phyloP scores from a whole-genome alignment of 345 rosid species.

The Euphorbia lathyris region DNA sequence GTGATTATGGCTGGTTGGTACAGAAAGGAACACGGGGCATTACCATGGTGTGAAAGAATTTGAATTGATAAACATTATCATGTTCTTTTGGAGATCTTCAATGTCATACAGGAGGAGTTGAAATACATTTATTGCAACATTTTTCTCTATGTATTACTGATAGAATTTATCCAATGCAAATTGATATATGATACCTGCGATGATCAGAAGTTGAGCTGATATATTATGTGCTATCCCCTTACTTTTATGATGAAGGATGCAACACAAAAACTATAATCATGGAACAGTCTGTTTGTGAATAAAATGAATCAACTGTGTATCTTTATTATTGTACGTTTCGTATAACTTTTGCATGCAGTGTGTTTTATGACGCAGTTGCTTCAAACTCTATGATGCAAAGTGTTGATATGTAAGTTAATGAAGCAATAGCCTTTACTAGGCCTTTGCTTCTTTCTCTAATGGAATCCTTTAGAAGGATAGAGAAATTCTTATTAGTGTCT shows the following conservation, averaged over 20 bases:
- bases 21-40: background rate
- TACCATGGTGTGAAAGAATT: background rate
- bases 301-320: background rate
- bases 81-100: background rate
- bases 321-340: background rate
- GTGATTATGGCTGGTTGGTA: background rate
- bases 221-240: background rate
- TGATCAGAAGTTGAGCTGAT: background rate
- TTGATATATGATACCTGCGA: background rate
- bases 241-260: background rate
- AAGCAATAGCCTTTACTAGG: background rate
- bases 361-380: background rate
- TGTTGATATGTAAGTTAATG: background rate
- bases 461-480: background rate
- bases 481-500: background rate
- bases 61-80: background rate
- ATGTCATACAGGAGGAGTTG: background rate
- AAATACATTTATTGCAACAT: no score
- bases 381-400: background rate
- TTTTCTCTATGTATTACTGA: background rate
- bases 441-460: conserved; percentile 3
- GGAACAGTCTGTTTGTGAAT: background rate
- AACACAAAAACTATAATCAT: background rate
- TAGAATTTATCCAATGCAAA: background rate
- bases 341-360: background rate